Evolutionary conservation across 2,329 filamentous ascomycete genomes (phyloP).

Genomic region (Penicillium sp.): DNA sequence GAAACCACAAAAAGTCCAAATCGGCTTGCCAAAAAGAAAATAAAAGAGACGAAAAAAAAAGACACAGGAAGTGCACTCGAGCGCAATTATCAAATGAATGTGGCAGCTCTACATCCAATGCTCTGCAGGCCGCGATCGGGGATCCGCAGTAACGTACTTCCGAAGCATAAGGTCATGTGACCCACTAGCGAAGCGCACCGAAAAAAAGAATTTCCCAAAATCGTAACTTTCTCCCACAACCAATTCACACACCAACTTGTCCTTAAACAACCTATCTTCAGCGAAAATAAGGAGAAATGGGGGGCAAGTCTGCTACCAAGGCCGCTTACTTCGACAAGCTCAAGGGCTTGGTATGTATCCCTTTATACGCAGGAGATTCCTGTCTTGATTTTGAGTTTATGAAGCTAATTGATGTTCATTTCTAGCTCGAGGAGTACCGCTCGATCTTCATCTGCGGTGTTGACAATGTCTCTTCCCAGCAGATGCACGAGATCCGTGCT

Average conservation of each 20-base stretch:
- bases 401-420: not conserved
- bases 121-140: not conserved
- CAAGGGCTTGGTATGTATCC: slow-evolving; percentile 67
- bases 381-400: not conserved
- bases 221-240: slow-evolving; percentile 24
- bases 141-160: slow-evolving; percentile 9
- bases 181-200: slow-evolving; percentile 44
- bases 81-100: not conserved
- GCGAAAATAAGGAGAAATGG: slow-evolving; percentile 88
- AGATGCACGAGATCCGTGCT: slow-evolving; percentile 99
- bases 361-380: not conserved
- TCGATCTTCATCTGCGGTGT: slow-evolving; percentile 91
- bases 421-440: slow-evolving; percentile 81
- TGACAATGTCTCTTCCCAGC: slow-evolving; percentile 99
- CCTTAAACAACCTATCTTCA: slow-evolving; percentile 99
- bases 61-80: too few relatives aligned
- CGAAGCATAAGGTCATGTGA: slow-evolving; percentile 33
- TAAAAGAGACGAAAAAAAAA: not conserved
- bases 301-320: slow-evolving; percentile 95
- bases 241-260: slow-evolving; percentile 53
- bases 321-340: slow-evolving; percentile 99
- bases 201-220: slow-evolving; percentile 39
- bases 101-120: not conserved
- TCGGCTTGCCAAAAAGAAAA: not conserved
- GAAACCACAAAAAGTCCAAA: not conserved